Percentiles rank a stretch among this genome's conserved stretches.
These are phyloP conservation scores for Verbena officinalis DNA, from an alignment of 257 asterid species.

Conservation along the genomic window DNA sequence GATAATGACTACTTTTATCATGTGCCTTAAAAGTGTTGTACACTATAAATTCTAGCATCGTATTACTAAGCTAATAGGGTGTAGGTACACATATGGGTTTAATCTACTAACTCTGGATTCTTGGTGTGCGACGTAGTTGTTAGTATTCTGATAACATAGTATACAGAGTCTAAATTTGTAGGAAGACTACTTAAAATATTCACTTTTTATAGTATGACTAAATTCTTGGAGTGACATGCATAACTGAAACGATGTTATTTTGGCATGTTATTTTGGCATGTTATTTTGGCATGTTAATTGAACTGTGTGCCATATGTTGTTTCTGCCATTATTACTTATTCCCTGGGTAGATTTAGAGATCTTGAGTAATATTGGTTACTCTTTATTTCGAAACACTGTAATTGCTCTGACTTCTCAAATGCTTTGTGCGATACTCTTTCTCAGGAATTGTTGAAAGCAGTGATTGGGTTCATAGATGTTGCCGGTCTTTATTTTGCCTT, in stretches of 20 bases:
- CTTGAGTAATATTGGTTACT: background rate
- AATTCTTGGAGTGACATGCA: background rate
- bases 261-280: background rate
- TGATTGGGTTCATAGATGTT: conserved; percentile 93
- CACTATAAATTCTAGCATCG: too few species aligned
- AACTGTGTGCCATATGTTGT: background rate
- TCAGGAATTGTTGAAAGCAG: conserved; percentile 91
- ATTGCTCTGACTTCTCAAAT: conserved; percentile 7
- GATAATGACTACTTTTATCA: background rate
- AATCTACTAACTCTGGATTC: background rate
- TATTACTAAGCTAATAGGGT: too few species aligned
- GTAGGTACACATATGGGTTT: conserved; percentile 1
- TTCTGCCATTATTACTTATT: background rate
- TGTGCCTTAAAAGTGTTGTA: conserved; percentile 17
- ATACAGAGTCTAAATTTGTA: background rate
- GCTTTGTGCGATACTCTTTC: conserved; percentile 14
- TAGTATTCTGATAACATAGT: conserved; percentile 7
- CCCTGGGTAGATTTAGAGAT: background rate
- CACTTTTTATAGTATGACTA: background rate
- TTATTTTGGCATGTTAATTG: background rate
- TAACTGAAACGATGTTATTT: conserved; percentile 6
- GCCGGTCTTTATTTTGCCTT: conserved; percentile 96
- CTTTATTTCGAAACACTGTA: background rate
- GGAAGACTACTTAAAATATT: background rate
- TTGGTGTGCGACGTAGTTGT: background rate